These are phyloP conservation scores for Harrya chromipes DNA, from an alignment of 768 basidiomycete genomes.

Conservation along the genomic window DNA sequence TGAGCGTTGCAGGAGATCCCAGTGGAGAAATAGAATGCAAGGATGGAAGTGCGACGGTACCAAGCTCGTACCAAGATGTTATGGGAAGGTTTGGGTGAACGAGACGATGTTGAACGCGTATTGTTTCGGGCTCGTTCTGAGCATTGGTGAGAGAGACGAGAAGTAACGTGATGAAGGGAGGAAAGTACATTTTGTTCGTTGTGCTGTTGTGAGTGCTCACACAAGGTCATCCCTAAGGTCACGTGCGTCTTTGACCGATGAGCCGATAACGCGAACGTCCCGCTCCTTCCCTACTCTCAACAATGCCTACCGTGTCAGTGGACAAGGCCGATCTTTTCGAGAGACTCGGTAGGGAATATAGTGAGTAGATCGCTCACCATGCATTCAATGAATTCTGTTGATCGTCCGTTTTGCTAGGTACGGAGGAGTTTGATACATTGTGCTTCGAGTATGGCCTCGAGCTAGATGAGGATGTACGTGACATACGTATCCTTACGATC, in stretches of 20 bases:
- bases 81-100: conserved; percentile 31
- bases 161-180: conserved; percentile 10
- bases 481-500: background rate
- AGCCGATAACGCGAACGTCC: background rate
- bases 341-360: conserved; percentile 77
- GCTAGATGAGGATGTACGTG: conserved; percentile 92
- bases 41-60: conserved; percentile 23
- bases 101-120: conserved; percentile 29
- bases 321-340: conserved; percentile 95
- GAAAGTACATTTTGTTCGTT: conserved; percentile 9
- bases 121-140: conserved; percentile 4
- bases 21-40: conserved; percentile 33
- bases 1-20: conserved; percentile 34
- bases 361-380: conserved; percentile 40
- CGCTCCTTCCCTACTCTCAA: background rate
- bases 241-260: background rate
- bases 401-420: conserved; percentile 49
- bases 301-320: conserved; percentile 93
- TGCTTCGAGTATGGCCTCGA: conserved; percentile 98
- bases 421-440: conserved; percentile 91
- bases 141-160: conserved; percentile 12
- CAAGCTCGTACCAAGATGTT: conserved; percentile 24
- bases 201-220: no score
- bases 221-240: no score
- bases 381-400: conserved; percentile 8